A percentile compares a stretch with the other conserved stretches of the same genome.
phyloP scores from a whole-genome alignment of 2,329 filamentous ascomycete genomes.

The Coleophoma cylindrospora region DNA sequence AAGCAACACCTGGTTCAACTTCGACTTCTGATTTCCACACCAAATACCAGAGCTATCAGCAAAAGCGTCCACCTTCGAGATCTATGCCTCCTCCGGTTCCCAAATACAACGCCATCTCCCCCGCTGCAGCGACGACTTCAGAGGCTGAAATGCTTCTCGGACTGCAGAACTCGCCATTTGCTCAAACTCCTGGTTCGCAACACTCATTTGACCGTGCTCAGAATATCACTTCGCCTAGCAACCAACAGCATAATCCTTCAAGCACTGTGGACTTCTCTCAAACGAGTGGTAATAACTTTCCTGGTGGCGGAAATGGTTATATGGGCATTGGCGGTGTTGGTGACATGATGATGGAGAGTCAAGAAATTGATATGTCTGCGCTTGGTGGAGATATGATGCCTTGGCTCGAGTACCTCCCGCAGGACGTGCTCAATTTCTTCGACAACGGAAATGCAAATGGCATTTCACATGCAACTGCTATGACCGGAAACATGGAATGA shows the following conservation, averaged over 20 bases:
- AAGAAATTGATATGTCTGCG: slow-evolving; percentile 70
- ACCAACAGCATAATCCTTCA: slow-evolving; percentile 1
- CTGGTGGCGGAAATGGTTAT: slow-evolving; percentile 9
- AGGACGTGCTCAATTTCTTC: slow-evolving; percentile 57
- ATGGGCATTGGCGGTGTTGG: slow-evolving; percentile 21
- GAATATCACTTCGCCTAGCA: slow-evolving; percentile 7
- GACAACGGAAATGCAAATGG: slow-evolving; percentile 20
- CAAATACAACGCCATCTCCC: slow-evolving; percentile 25
- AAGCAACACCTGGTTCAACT: slow-evolving; percentile 35
- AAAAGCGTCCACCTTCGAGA: slow-evolving; percentile 27
- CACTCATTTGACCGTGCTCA: slow-evolving; percentile 9
- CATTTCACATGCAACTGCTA: too few relatives aligned
- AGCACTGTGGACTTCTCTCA: slow-evolving; percentile 10
- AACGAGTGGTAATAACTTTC: slow-evolving; percentile 2
- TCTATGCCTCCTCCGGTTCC: slow-evolving; percentile 25
- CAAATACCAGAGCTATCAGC: slow-evolving; percentile 32
- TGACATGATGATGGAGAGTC: slow-evolving; percentile 67
- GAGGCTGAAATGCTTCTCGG: slow-evolving; percentile 43
- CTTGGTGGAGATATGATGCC: slow-evolving; percentile 67
- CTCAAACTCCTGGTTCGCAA: slow-evolving; percentile 12
- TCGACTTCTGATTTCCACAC: slow-evolving; percentile 33
- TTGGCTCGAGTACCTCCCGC: slow-evolving; percentile 71
- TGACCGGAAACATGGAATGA: too few relatives aligned
- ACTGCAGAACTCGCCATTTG: slow-evolving; percentile 36
- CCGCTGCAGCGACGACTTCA: slow-evolving; percentile 32